Conservation (phyloP, 78 protist species). For the Dictyostelium discoideum region DNA sequence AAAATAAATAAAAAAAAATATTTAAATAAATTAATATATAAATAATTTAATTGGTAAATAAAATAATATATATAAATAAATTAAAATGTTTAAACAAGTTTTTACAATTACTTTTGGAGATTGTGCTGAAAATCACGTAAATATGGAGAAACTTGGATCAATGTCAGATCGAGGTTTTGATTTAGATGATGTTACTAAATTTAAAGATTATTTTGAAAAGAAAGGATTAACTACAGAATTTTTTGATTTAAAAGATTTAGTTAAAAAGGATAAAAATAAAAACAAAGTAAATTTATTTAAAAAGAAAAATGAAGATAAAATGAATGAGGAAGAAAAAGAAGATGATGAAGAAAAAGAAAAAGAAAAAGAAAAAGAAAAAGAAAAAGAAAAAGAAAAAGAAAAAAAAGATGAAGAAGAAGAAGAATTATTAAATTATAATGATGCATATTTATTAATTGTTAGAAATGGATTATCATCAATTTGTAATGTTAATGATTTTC, state of each 20-base stretch:
- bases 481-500: background rate
- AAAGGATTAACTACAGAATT: constrained; percentile 15
- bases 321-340: background rate
- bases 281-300: background rate
- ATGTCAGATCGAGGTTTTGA: background rate
- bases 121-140: background rate
- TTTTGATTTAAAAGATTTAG: background rate
- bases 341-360: background rate
- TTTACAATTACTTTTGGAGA: constrained; percentile 19
- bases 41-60: too few relatives aligned
- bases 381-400: background rate
- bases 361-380: background rate
- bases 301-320: background rate
- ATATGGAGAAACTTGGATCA: background rate
- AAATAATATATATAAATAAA: too few relatives aligned
- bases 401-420: background rate
- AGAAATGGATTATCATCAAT: constrained; percentile 28
- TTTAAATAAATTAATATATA: too few relatives aligned
- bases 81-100: constrained; percentile 1
- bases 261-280: background rate
- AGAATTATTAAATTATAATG: background rate
- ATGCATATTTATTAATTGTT: constrained; percentile 6
- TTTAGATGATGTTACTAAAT: constrained; percentile 2
- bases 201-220: constrained; percentile 13
- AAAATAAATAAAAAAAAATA: too few relatives aligned